phyloP scores from a whole-genome alignment of 2,329 filamentous ascomycete genomes.

The Cladophialophora carrionii region DNA sequence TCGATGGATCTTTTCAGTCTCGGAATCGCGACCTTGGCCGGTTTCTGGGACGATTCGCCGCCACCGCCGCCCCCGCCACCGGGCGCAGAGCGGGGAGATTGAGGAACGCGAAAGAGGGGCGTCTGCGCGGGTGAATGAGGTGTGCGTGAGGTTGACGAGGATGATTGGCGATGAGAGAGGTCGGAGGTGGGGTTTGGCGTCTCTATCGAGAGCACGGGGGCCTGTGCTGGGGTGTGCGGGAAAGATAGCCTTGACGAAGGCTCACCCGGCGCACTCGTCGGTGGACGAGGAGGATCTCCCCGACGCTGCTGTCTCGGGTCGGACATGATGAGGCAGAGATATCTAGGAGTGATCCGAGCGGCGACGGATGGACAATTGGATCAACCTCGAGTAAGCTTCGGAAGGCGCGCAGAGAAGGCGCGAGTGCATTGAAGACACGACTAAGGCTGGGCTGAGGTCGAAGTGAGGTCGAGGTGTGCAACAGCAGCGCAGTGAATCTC shows the following conservation, averaged over 20 bases:
- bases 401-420: neutral
- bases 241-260: slow-evolving; percentile 12
- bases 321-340: slow-evolving; percentile 10
- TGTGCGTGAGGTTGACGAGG: slow-evolving; percentile 13
- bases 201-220: slow-evolving; percentile 27
- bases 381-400: neutral
- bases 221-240: slow-evolving; percentile 19
- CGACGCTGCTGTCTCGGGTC: slow-evolving; percentile 22
- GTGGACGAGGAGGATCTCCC: slow-evolving; percentile 13
- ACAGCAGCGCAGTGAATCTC: neutral
- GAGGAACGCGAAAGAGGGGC: slow-evolving; percentile 32
- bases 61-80: neutral
- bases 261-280: slow-evolving; percentile 4
- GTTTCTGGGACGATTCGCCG: slow-evolving; percentile 26
- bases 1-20: slow-evolving; percentile 39
- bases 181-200: slow-evolving; percentile 17
- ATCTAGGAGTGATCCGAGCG: neutral
- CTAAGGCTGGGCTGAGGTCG: neutral
- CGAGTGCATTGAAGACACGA: neutral
- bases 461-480: neutral
- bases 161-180: slow-evolving; percentile 8
- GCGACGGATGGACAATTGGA: neutral
- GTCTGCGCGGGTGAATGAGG: slow-evolving; percentile 18
- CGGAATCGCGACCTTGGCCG: slow-evolving; percentile 42
- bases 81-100: slow-evolving; percentile 28